Conservation (phyloP, 2,329 filamentous ascomycete genomes). For the Incumbomyces delicatus region DNA sequence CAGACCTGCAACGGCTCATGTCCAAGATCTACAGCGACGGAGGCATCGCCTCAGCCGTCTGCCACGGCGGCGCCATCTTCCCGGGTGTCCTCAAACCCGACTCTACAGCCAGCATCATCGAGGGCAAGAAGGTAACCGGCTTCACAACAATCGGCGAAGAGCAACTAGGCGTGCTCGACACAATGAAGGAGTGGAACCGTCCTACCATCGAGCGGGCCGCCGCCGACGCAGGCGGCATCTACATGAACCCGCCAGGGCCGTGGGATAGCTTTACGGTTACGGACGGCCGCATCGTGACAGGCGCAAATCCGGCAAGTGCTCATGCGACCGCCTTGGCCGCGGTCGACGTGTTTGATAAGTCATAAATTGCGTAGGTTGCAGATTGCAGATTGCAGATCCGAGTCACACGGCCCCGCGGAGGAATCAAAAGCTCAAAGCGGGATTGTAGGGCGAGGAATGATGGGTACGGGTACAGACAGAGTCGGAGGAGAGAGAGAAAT, state of each 20-base stretch:
- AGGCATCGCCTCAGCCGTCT: constrained; percentile 28
- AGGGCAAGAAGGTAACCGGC: constrained; percentile 29
- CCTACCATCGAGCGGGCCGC: constrained; percentile 26
- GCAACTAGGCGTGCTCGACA: constrained; percentile 27
- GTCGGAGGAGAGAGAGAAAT: no score
- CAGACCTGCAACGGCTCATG: constrained; percentile 19
- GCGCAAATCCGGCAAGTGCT: constrained; percentile 28
- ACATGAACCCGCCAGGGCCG: constrained; percentile 9
- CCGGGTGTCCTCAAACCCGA: constrained; percentile 25
- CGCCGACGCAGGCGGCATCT: constrained; percentile 24
- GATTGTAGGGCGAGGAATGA: no score
- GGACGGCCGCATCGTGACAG: constrained; percentile 29
- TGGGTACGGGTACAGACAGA: no score
- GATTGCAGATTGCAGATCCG: no score
- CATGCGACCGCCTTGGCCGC: constrained; percentile 25
- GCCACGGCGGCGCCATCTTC: constrained; percentile 33
- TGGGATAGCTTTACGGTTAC: constrained; percentile 22
- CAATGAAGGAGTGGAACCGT: constrained; percentile 25
- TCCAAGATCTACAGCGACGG: constrained; percentile 24
- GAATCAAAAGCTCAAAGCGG: no score
- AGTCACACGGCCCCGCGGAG: no score
- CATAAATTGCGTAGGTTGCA: no score
- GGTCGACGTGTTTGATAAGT: constrained; percentile 23
- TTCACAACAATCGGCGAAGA: constrained; percentile 30
- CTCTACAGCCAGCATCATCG: constrained; percentile 27